Conservation (phyloP, 768 basidiomycete genomes). For the Calvatia gigantea region DNA sequence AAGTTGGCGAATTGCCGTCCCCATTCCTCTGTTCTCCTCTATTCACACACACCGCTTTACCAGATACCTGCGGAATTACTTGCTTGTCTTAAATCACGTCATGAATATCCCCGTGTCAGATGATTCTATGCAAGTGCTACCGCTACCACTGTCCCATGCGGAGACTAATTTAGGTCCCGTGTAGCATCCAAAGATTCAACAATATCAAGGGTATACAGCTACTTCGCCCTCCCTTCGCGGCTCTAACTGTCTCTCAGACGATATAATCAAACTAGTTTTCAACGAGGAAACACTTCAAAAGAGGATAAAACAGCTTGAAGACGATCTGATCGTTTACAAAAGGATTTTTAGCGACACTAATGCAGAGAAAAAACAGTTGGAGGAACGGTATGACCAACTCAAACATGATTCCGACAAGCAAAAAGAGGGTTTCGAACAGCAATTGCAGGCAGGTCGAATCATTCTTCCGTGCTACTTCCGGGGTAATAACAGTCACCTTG, state of each 20-base stretch:
- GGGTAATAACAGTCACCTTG: constrained; percentile 1
- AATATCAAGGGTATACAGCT: constrained; percentile 6
- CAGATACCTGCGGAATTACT: not conserved
- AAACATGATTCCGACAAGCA: constrained; percentile 36
- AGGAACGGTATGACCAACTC: constrained; percentile 25
- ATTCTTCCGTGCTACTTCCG: not conserved
- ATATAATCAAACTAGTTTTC: constrained; percentile 33
- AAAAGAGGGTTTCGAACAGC: constrained; percentile 34
- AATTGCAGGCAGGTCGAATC: constrained; percentile 31
- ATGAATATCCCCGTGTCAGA: not conserved
- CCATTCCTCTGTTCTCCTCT: not conserved
- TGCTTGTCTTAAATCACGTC: not conserved
- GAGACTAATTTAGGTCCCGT: not conserved
- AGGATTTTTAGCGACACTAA: constrained; percentile 37
- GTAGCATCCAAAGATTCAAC: constrained; percentile 6
- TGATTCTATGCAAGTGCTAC: not conserved
- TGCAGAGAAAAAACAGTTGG: constrained; percentile 23
- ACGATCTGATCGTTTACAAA: constrained; percentile 40
- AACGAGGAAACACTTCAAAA: constrained; percentile 27
- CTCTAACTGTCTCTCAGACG: constrained; percentile 24
- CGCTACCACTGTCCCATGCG: not conserved
- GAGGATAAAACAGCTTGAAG: constrained; percentile 32
- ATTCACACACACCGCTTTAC: not conserved
- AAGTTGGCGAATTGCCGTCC: not conserved
- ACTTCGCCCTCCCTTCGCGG: not conserved